phyloP scores from a whole-genome alignment of 2,329 filamentous ascomycete genomes.

The Colletotrichum sp. region DNA sequence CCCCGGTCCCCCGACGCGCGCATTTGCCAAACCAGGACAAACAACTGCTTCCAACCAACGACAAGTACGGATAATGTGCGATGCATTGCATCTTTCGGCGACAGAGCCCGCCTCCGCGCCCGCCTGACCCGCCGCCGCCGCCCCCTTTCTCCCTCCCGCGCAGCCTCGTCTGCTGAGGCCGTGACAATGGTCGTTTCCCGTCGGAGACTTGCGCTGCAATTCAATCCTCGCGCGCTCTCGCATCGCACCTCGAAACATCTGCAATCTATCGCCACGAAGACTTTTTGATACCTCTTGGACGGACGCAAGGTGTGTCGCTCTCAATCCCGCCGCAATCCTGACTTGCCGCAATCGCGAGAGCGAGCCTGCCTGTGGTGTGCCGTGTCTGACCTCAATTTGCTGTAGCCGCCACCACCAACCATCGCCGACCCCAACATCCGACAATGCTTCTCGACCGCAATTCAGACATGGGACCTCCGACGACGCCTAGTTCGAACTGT shows the following conservation, averaged over 20 bases:
- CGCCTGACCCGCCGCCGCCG: not conserved
- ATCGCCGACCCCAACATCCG: not conserved
- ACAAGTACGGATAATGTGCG: not conserved
- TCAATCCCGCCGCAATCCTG: not conserved
- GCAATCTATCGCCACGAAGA: not conserved
- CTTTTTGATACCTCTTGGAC: not conserved
- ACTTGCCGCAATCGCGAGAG: not conserved
- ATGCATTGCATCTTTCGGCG: not conserved
- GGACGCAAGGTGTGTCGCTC: not conserved
- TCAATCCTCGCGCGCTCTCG: not conserved
- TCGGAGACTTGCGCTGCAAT: not conserved
- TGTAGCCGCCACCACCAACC: not conserved
- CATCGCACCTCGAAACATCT: not conserved
- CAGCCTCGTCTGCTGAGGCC: not conserved
- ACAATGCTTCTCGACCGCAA: not conserved
- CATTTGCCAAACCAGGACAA: not conserved
- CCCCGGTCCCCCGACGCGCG: not conserved
- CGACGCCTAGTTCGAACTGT: not conserved
- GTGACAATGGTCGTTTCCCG: not conserved
- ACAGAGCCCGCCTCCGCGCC: not conserved
- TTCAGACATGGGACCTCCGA: not conserved
- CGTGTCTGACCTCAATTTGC: not conserved
- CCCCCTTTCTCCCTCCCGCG: not conserved
- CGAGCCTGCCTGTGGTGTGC: not conserved
- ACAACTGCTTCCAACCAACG: not conserved